A percentile compares a stretch with the other conserved stretches of the same genome.
Evolutionary conservation across 1,284 basidiomycete species (phyloP).

Genomic region (Ceratobasidium theobromae): DNA sequence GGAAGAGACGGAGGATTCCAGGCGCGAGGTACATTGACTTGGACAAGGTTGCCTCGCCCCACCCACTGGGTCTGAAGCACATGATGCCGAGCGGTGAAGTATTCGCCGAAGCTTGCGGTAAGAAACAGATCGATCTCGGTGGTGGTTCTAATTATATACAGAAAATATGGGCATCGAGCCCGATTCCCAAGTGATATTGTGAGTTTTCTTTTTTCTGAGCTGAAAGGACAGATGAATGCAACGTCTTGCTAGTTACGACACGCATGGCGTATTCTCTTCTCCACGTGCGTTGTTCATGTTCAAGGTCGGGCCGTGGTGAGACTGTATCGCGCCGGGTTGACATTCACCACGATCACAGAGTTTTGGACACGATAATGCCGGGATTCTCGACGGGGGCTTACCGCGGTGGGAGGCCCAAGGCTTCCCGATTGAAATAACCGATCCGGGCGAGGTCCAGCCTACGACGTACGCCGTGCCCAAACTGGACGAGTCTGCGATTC

Average conservation of each 20-base stretch:
- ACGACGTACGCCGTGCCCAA: slow-evolving; percentile 53
- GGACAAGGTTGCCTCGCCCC: slow-evolving; percentile 70
- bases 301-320: slow-evolving; percentile 57
- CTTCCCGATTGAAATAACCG: slow-evolving; percentile 58
- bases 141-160: slow-evolving; percentile 40
- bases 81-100: slow-evolving; percentile 81
- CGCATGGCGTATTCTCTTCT: slow-evolving; percentile 83
- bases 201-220: slow-evolving; percentile 37
- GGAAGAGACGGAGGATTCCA: slow-evolving; percentile 62
- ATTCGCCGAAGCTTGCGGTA: slow-evolving; percentile 84
- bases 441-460: slow-evolving; percentile 35
- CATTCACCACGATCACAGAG: too few species aligned
- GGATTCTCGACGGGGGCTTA: slow-evolving; percentile 86
- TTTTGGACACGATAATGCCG: slow-evolving; percentile 82
- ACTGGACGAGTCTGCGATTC: slow-evolving; percentile 54
- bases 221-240: neutral
- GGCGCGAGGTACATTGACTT: slow-evolving; percentile 79
- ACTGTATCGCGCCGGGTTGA: too few species aligned
- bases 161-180: slow-evolving; percentile 74
- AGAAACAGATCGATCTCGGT: slow-evolving; percentile 38
- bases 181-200: slow-evolving; percentile 81
- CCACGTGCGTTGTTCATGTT: slow-evolving; percentile 93
- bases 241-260: slow-evolving; percentile 67
- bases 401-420: slow-evolving; percentile 81
- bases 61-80: slow-evolving; percentile 77